Evolutionary conservation across 2,329 filamentous ascomycete species (phyloP).

Genomic region (Fusarium illudens): DNA sequence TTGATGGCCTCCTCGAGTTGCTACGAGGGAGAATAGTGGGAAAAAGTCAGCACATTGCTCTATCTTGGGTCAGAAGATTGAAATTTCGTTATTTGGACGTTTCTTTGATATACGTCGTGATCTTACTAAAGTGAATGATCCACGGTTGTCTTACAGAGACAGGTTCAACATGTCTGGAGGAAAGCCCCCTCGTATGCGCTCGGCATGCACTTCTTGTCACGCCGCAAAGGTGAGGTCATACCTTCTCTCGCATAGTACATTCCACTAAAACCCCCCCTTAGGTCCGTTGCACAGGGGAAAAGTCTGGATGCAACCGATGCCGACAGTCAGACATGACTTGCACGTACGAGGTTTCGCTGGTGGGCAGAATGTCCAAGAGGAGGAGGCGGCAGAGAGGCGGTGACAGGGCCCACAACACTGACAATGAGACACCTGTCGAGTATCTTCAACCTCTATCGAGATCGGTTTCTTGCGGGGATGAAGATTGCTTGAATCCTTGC

Average conservation of each 20-base stretch:
- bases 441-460: background rate
- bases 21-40: background rate
- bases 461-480: background rate
- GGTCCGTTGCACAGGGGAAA: conserved; percentile 12
- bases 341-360: conserved; percentile 7
- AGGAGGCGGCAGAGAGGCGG: background rate
- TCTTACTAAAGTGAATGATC: too few relatives aligned
- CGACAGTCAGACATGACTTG: background rate
- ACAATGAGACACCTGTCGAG: background rate
- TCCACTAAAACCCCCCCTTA: background rate
- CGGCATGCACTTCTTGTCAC: conserved; percentile 6
- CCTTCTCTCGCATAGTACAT: too few relatives aligned
- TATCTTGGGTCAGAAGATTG: background rate
- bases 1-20: background rate
- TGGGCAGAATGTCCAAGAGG: conserved; percentile 9
- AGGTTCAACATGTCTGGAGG: background rate
- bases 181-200: conserved; percentile 9
- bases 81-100: background rate
- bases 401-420: background rate
- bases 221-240: conserved; percentile 4
- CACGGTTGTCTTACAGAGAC: too few relatives aligned
- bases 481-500: background rate
- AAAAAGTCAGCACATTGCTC: background rate
- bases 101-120: too few relatives aligned
- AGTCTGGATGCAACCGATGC: background rate